A percentile compares a stretch with the other conserved stretches of the same genome.
Conservation (phyloP, 345 rosid genomes). For the Boechera stricta region DNA sequence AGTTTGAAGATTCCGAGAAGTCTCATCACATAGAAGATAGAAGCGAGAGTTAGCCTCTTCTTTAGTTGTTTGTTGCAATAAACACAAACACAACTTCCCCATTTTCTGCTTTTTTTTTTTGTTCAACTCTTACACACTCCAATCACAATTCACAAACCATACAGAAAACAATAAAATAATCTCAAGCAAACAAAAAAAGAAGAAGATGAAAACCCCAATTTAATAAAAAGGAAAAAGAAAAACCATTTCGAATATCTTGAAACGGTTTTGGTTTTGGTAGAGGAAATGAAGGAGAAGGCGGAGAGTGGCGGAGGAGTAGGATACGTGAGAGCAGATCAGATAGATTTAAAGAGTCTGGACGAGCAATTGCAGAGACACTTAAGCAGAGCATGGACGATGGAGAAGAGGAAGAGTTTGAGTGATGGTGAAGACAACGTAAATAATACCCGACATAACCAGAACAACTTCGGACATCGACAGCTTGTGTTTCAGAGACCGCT, state of each 20-base stretch:
- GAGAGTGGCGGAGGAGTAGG: slow-evolving; percentile 67
- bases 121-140: slow-evolving; percentile 11
- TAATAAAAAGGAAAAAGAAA: background rate
- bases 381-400: slow-evolving; percentile 81
- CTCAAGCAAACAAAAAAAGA: background rate
- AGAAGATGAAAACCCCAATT: background rate
- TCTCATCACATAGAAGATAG: slow-evolving; percentile 25
- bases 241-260: background rate
- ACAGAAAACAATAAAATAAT: slow-evolving; percentile 7
- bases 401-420: slow-evolving; percentile 67
- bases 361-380: slow-evolving; percentile 94
- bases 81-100: slow-evolving; percentile 48
- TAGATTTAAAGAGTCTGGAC: slow-evolving; percentile 93
- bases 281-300: slow-evolving; percentile 63
- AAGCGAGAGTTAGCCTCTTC: slow-evolving; percentile 33
- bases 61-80: slow-evolving; percentile 45
- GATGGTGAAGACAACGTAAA: slow-evolving; percentile 45
- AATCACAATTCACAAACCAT: slow-evolving; percentile 28
- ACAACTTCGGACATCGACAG: slow-evolving; percentile 40
- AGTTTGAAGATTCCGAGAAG: slow-evolving; percentile 31
- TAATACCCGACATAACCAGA: slow-evolving; percentile 34
- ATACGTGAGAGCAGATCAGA: slow-evolving; percentile 96
- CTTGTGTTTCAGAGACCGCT: slow-evolving; percentile 43
- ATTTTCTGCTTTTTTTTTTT: slow-evolving; percentile 14
- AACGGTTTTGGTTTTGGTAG: slow-evolving; percentile 7